These are phyloP conservation scores for Micractinium sp. DNA, from an alignment of 139 green algal species.

Conservation along the genomic window DNA sequence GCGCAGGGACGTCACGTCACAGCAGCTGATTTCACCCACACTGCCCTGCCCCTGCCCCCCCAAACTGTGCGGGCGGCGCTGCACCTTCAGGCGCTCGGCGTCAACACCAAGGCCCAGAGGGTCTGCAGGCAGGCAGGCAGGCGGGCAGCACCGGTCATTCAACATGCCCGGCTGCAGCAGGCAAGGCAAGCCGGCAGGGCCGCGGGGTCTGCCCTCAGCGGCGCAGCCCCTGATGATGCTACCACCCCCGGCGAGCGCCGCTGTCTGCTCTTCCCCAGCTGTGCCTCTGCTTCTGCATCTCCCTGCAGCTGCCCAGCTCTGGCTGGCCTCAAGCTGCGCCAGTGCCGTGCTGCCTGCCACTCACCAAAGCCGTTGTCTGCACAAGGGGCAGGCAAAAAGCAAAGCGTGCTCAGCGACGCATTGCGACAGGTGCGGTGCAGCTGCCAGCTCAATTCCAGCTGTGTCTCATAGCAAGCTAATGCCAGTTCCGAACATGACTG, in stretches of 20 bases:
- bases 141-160: background rate
- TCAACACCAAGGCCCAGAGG: slow-evolving; percentile 71
- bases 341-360: background rate
- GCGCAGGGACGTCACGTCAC: too few relatives aligned
- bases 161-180: background rate
- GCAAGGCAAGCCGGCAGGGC: background rate
- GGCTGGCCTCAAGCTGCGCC: background rate
- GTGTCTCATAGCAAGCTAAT: too few relatives aligned
- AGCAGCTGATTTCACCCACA: too few relatives aligned
- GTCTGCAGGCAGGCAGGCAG: slow-evolving; percentile 19
- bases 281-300: background rate
- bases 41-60: background rate
- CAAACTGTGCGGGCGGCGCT: background rate
- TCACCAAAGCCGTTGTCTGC: slow-evolving; percentile 34
- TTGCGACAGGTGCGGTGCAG: too few relatives aligned
- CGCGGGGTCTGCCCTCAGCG: background rate
- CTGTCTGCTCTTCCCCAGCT: background rate
- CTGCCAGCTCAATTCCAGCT: background rate
- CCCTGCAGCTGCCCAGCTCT: background rate
- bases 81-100: slow-evolving; percentile 74
- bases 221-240: too few relatives aligned
- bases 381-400: slow-evolving; percentile 2
- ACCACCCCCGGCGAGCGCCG: too few relatives aligned
- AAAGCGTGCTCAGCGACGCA: too few relatives aligned
- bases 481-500: too few relatives aligned